These are phyloP conservation scores for Acanthamoeba castellanii DNA, from an alignment of 208 protist species.

Conservation along the genomic window DNA sequence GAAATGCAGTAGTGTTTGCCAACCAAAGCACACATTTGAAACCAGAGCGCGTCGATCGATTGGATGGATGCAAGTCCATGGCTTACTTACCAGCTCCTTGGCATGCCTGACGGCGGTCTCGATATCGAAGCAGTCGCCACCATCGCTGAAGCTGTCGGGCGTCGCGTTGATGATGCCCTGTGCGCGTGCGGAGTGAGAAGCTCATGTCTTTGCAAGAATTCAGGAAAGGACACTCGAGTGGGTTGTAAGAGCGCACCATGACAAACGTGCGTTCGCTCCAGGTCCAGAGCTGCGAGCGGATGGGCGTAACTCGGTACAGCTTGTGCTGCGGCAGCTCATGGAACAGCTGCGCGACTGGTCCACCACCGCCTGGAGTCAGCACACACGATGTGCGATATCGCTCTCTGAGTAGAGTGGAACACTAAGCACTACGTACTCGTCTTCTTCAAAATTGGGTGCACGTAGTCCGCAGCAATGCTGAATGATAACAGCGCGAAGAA, in stretches of 20 bases:
- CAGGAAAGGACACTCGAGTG: too few species aligned
- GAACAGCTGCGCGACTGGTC: slow-evolving; percentile 54
- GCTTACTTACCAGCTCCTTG: not conserved
- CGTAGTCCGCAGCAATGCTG: slow-evolving; percentile 80
- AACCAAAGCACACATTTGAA: not conserved
- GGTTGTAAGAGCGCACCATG: not conserved
- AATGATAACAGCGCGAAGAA: not conserved
- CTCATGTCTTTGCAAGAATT: not conserved
- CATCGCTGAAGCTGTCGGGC: slow-evolving; percentile 86
- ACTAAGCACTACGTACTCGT: not conserved
- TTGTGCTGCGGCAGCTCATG: slow-evolving; percentile 62
- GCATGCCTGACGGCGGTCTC: slow-evolving; percentile 62
- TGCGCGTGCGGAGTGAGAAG: not conserved
- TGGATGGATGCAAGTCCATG: too few species aligned
- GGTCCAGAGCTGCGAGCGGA: slow-evolving; percentile 36
- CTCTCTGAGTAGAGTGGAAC: not conserved
- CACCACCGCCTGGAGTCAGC: not conserved
- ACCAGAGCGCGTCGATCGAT: not conserved
- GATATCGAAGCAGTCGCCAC: slow-evolving; percentile 68
- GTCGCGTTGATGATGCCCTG: slow-evolving; percentile 86
- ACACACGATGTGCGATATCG: not conserved
- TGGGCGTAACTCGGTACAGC: slow-evolving; percentile 44
- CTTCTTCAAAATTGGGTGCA: slow-evolving; percentile 75
- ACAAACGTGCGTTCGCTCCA: slow-evolving; percentile 61
- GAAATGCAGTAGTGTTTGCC: not conserved